Evolutionary conservation across 2,329 filamentous ascomycete genomes (phyloP).

Genomic region (Dothistroma septosporum): DNA sequence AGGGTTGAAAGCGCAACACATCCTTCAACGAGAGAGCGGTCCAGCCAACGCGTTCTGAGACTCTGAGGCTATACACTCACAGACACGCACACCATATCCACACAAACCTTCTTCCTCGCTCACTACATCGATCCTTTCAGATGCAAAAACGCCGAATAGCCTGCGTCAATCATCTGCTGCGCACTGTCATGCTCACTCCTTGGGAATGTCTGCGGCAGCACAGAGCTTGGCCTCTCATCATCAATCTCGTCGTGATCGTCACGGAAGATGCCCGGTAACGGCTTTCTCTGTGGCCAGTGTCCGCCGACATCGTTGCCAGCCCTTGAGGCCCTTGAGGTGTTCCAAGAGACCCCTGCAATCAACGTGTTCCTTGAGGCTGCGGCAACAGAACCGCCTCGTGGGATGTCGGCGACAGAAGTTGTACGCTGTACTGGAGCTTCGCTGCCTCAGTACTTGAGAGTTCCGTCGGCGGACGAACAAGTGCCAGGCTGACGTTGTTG

Average conservation of each 20-base stretch:
- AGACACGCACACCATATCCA: background rate
- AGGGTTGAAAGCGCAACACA: background rate
- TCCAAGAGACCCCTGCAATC: background rate
- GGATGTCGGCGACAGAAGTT: background rate
- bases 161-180: conserved; percentile 17
- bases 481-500: background rate
- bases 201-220: conserved; percentile 4
- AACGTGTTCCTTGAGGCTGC: background rate
- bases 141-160: conserved; percentile 16
- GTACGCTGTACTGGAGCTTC: background rate
- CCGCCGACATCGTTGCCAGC: background rate
- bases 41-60: background rate
- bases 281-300: background rate
- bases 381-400: background rate
- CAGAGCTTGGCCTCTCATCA: conserved; percentile 4
- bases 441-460: background rate
- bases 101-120: background rate
- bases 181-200: conserved; percentile 2
- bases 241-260: conserved; percentile 3
- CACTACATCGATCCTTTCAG: conserved; percentile 6
- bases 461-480: background rate
- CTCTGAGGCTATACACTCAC: background rate
- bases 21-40: background rate
- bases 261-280: background rate
- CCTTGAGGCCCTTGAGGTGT: background rate